Conservation (phyloP, 2,329 filamentous ascomycete genomes). For the Penicillium sp. region DNA sequence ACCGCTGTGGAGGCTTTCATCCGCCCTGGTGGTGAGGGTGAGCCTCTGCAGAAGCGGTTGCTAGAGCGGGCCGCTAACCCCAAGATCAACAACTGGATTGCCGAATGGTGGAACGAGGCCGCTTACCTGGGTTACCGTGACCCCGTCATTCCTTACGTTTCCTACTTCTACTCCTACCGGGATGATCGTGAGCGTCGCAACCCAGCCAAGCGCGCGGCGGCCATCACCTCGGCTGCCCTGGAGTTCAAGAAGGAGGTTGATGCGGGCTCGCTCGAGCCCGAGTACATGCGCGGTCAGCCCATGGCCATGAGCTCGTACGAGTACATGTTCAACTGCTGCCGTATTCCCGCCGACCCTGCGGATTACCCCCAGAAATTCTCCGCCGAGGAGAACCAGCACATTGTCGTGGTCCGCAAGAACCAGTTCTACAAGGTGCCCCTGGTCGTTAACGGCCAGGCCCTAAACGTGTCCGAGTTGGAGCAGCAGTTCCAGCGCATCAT, state of each 20-base stretch:
- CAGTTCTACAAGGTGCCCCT: conserved; percentile 92
- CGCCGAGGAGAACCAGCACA: conserved; percentile 74
- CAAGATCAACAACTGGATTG: conserved; percentile 86
- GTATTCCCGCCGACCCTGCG: conserved; percentile 76
- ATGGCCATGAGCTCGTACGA: conserved; percentile 98
- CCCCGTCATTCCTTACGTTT: conserved; percentile 95
- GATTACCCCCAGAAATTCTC: conserved; percentile 84
- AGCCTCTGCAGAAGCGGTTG: conserved; percentile 84
- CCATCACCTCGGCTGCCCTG: conserved; percentile 78
- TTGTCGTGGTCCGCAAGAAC: conserved; percentile 90
- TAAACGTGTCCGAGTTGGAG: conserved; percentile 88
- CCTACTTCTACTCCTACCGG: conserved; percentile 98
- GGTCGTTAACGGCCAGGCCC: conserved; percentile 76
- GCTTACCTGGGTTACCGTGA: conserved; percentile 94
- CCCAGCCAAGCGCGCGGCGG: conserved; percentile 88
- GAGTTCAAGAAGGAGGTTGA: conserved; percentile 97
- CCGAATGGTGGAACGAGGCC: conserved; percentile 96
- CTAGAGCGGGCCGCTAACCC: conserved; percentile 76
- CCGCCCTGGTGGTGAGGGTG: conserved; percentile 78
- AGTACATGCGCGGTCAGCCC: conserved; percentile 97
- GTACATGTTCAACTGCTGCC: conserved; percentile 97
- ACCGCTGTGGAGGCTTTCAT: conserved; percentile 87
- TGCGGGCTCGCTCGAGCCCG: conserved; percentile 77
- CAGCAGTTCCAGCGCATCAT: conserved; percentile 85
- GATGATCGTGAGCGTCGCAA: conserved; percentile 87